Conservation (phyloP, 345 rosid species). For the Pugionium cornutum region DNA sequence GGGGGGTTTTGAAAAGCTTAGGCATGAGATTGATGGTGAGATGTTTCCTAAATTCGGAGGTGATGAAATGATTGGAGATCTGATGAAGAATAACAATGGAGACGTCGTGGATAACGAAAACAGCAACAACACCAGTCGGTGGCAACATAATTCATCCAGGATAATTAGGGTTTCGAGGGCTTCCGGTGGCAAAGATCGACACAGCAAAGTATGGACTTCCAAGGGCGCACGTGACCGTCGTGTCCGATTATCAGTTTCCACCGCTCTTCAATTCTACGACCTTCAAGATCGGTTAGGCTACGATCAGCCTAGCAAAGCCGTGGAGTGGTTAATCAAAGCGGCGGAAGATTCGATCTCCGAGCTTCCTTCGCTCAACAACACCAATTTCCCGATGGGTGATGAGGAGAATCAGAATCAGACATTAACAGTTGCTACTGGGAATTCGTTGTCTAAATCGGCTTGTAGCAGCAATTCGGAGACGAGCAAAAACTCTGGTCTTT, state of each 20-base stretch:
- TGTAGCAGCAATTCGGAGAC: conserved; percentile 96
- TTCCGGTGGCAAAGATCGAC: conserved; percentile 97
- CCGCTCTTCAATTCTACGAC: conserved; percentile 93
- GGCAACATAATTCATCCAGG: conserved; percentile 76
- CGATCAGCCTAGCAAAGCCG: conserved; percentile 97
- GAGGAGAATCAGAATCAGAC: conserved; percentile 67
- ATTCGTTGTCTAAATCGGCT: conserved; percentile 77
- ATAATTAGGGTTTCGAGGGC: conserved; percentile 97
- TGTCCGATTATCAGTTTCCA: conserved; percentile 82
- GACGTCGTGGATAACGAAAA: conserved; percentile 28
- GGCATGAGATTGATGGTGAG: conserved; percentile 73
- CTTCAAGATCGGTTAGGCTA: conserved; percentile 91
- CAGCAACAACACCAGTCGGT: conserved; percentile 42
- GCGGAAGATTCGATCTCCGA: conserved; percentile 81
- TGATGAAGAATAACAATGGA: conserved; percentile 44
- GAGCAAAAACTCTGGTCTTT: conserved; percentile 77
- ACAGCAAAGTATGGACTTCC: conserved; percentile 95
- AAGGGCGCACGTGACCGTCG: conserved; percentile 89
- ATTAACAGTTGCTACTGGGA: conserved; percentile 1
- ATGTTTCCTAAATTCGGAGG: conserved; percentile 59
- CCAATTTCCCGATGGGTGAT: conserved; percentile 60
- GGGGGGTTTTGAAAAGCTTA: conserved; percentile 3
- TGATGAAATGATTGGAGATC: conserved; percentile 58
- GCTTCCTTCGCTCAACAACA: conserved; percentile 69
- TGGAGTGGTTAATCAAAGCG: conserved; percentile 92